Percentiles rank a stretch among this genome's conserved stretches.
These are phyloP conservation scores for Globisporangium viniferum DNA, from an alignment of 352 stramenopile genomes.

Conservation along the genomic window DNA sequence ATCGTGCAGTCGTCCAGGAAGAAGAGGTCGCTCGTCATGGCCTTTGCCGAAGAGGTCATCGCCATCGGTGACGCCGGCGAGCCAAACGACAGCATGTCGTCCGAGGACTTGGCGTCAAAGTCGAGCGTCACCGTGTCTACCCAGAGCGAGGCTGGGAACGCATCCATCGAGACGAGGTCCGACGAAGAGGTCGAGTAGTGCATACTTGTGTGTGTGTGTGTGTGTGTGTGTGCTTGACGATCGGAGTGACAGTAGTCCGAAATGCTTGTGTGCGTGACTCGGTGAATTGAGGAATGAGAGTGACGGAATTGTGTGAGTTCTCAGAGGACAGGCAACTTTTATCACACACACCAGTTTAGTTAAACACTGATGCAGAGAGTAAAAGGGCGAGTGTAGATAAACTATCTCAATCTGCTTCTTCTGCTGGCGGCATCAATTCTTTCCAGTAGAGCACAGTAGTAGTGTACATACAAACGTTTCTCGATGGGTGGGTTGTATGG, in stretches of 20 bases:
- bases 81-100: neutral
- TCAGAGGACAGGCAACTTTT: neutral
- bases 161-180: neutral
- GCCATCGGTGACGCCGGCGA: neutral
- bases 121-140: neutral
- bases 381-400: neutral
- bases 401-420: neutral
- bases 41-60: neutral
- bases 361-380: neutral
- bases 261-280: neutral
- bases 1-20: neutral
- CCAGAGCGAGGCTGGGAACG: neutral
- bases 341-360: neutral
- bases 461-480: neutral
- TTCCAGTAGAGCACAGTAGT: neutral
- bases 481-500: too few relatives aligned
- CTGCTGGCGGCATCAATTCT: neutral
- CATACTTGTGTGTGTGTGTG: too few relatives aligned
- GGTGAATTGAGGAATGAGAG: slow-evolving; percentile 7
- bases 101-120: neutral
- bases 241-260: too few relatives aligned
- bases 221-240: too few relatives aligned
- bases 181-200: neutral
- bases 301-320: neutral
- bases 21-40: neutral